These are phyloP conservation scores for Metschnikowia lochheadii DNA, from an alignment of 805 yeast species.

Conservation along the genomic window DNA sequence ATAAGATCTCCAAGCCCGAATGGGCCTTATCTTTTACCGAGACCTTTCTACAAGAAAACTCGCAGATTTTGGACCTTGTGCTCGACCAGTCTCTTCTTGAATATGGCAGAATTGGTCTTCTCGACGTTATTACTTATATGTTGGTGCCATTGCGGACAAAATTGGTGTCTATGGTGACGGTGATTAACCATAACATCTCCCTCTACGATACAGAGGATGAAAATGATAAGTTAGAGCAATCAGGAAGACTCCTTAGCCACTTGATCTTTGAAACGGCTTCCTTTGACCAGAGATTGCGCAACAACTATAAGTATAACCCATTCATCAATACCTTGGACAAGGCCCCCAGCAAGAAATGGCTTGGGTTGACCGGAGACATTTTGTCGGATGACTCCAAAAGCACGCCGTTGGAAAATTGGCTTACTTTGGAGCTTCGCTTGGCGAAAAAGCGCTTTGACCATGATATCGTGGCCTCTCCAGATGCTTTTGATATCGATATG, in stretches of 20 bases:
- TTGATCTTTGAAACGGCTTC: slow-evolving; percentile 52
- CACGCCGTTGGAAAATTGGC: slow-evolving; percentile 42
- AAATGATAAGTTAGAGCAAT: slow-evolving; percentile 22
- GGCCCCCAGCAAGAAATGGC: slow-evolving; percentile 38
- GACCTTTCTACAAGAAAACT: slow-evolving; percentile 38
- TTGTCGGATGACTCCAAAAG: slow-evolving; percentile 34
- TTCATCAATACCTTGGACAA: slow-evolving; percentile 18
- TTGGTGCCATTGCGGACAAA: slow-evolving; percentile 46
- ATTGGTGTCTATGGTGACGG: slow-evolving; percentile 24
- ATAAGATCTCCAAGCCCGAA: slow-evolving; percentile 64
- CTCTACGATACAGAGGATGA: slow-evolving; percentile 14
- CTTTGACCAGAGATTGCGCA: slow-evolving; percentile 51
- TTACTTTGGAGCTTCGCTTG: slow-evolving; percentile 48
- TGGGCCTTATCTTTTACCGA: slow-evolving; percentile 57
- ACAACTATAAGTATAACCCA: slow-evolving; percentile 46
- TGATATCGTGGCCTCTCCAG: slow-evolving; percentile 45
- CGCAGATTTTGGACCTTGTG: slow-evolving; percentile 37
- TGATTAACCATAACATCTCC: slow-evolving; percentile 22
- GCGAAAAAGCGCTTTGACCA: slow-evolving; percentile 46
- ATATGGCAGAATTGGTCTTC: slow-evolving; percentile 27
- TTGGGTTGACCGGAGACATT: slow-evolving; percentile 44
- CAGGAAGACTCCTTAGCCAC: slow-evolving; percentile 53
- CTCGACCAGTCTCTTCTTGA: slow-evolving; percentile 31
- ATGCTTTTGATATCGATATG: slow-evolving; percentile 56
- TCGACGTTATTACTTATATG: slow-evolving; percentile 43